These are phyloP conservation scores for Tilletia horrida DNA, from an alignment of 1,284 basidiomycete genomes.

Conservation along the genomic window DNA sequence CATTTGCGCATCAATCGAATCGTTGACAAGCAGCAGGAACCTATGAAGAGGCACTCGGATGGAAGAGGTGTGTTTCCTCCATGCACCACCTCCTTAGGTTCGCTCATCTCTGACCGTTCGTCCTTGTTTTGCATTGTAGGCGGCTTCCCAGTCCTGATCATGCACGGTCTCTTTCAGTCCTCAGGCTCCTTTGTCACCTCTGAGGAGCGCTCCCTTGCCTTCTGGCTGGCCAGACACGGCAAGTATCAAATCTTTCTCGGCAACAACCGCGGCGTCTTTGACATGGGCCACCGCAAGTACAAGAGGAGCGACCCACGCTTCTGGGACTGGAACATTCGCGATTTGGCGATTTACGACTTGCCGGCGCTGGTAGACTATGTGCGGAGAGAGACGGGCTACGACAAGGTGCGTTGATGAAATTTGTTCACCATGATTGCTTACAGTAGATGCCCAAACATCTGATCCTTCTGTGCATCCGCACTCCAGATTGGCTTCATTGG, in stretches of 20 bases:
- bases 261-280: conserved; percentile 64
- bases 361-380: conserved; percentile 65
- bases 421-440: too few relatives aligned
- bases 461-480: too few relatives aligned
- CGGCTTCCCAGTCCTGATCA: conserved; percentile 64
- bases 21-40: conserved; percentile 58
- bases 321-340: conserved; percentile 67
- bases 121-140: too few relatives aligned
- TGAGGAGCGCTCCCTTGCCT: conserved; percentile 64
- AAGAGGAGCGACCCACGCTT: conserved; percentile 62
- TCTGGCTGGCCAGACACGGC: conserved; percentile 63
- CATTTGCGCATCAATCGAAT: conserved; percentile 62
- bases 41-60: conserved; percentile 54
- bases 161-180: conserved; percentile 66
- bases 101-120: neutral
- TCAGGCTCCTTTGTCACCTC: conserved; percentile 66
- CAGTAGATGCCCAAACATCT: too few relatives aligned
- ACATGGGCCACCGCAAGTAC: conserved; percentile 63
- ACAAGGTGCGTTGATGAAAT: conserved; percentile 60
- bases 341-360: conserved; percentile 65
- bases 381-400: conserved; percentile 61
- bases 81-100: neutral
- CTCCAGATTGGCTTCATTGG: conserved; percentile 59
- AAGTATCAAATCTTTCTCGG: conserved; percentile 66
- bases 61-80: conserved; percentile 53